A percentile compares a stretch with the other conserved stretches of the same genome.
phyloP scores from a whole-genome alignment of 495 filamentous ascomycete genomes.

The Aspergillus panamensis region DNA sequence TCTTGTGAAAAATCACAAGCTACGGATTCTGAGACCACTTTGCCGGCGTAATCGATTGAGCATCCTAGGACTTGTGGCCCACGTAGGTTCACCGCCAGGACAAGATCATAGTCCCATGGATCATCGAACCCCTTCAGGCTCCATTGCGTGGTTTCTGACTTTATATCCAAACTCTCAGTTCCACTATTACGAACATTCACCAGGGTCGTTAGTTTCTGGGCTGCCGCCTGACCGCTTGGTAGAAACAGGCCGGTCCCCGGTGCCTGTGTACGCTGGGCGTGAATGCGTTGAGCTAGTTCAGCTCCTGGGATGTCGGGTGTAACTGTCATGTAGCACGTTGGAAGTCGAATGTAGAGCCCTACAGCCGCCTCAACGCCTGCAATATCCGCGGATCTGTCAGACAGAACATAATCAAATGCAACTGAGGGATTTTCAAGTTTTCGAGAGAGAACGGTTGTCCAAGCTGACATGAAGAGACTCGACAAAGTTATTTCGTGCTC shows the following conservation, averaged over 20 bases:
- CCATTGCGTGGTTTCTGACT: background rate
- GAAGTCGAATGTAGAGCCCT: conserved; percentile 7
- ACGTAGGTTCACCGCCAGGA: conserved; percentile 8
- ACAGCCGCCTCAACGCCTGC: conserved; percentile 3
- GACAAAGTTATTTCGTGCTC: conserved; percentile 9
- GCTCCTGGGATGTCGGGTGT: background rate
- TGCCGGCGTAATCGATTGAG: conserved; percentile 5
- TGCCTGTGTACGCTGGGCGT: conserved; percentile 4
- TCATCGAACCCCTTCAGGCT: background rate
- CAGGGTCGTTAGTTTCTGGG: background rate
- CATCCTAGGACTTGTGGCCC: conserved; percentile 3
- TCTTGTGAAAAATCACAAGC: background rate
- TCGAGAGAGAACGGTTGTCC: background rate
- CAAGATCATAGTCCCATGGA: conserved; percentile 13
- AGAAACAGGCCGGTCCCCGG: background rate
- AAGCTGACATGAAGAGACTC: conserved; percentile 11
- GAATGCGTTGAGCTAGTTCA: background rate
- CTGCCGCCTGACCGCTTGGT: background rate
- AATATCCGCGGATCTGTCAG: conserved; percentile 1
- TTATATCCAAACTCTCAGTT: conserved; percentile 5
- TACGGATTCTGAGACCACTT: background rate
- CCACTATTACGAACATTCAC: conserved; percentile 13
- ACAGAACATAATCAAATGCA: conserved; percentile 9
- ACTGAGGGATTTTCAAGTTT: background rate
- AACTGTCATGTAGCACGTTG: background rate